Evolutionary conservation across 2,329 filamentous ascomycete species (phyloP).

Genomic region (Alternaria sp.): DNA sequence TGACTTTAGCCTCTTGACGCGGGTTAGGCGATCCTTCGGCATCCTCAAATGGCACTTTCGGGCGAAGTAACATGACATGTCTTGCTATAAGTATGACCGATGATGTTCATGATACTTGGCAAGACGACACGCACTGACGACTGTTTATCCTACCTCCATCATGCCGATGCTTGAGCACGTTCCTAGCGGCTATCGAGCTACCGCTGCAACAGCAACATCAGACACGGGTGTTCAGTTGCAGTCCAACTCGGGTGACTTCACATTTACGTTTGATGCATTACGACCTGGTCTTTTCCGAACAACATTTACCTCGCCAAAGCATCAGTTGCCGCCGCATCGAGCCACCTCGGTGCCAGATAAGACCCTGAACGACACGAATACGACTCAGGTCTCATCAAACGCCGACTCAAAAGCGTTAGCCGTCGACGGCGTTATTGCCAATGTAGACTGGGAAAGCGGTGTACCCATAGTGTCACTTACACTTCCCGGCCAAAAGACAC

Average conservation of each 20-base stretch:
- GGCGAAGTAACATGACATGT: neutral
- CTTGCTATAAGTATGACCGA: constrained; percentile 16
- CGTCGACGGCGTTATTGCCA: constrained; percentile 61
- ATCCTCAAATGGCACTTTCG: constrained; percentile 2
- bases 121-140: neutral
- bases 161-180: constrained; percentile 63
- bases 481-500: constrained; percentile 59
- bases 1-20: neutral
- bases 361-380: constrained; percentile 45
- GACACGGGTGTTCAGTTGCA: constrained; percentile 53
- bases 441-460: constrained; percentile 65
- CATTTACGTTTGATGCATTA: constrained; percentile 70
- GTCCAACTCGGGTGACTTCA: constrained; percentile 56
- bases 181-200: constrained; percentile 47
- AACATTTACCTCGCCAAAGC: constrained; percentile 68
- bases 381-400: constrained; percentile 48
- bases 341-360: constrained; percentile 61
- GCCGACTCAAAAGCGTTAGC: constrained; percentile 55
- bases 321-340: constrained; percentile 71
- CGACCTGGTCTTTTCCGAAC: constrained; percentile 71
- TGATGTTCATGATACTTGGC: neutral
- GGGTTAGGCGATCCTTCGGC: neutral
- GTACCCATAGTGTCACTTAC: constrained; percentile 66
- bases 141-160: constrained; percentile 20
- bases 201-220: constrained; percentile 27